A percentile compares a stretch with the other conserved stretches of the same genome.
Conservation (phyloP, 257 asterid species). For the Solanum chilense region DNA sequence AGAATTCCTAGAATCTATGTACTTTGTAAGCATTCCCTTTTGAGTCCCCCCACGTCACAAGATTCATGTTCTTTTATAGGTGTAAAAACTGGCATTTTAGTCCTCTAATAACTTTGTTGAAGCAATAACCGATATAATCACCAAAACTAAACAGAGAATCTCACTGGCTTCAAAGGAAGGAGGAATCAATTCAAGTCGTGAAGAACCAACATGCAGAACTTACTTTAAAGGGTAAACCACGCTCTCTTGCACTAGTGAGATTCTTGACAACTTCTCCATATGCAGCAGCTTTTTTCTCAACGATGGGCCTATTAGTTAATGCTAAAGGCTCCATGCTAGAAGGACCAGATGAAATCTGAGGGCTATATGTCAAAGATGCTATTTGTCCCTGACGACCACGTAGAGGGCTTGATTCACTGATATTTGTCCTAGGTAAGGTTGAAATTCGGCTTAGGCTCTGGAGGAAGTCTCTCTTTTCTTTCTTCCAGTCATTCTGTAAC, state of each 20-base stretch:
- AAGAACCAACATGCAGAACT: background rate
- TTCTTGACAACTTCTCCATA: conserved; percentile 79
- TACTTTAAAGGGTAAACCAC: conserved; percentile 68
- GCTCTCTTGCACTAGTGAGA: conserved; percentile 76
- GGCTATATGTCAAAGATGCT: conserved; percentile 45
- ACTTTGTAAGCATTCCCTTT: background rate
- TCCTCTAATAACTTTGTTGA: background rate
- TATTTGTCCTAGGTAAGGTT: conserved; percentile 67
- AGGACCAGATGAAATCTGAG: conserved; percentile 47
- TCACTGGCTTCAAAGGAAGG: background rate
- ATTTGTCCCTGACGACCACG: conserved; percentile 56
- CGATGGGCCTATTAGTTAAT: conserved; percentile 43
- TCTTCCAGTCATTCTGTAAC: conserved; percentile 92
- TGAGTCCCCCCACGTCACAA: background rate
- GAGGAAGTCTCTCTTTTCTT: conserved; percentile 80
- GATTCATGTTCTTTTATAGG: background rate
- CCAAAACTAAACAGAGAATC: background rate
- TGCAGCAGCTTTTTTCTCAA: conserved; percentile 75
- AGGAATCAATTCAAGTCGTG: background rate
- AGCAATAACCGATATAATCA: background rate
- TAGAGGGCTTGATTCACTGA: conserved; percentile 32
- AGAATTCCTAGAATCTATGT: background rate
- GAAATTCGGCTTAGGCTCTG: conserved; percentile 84
- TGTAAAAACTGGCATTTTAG: background rate
- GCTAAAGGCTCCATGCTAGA: conserved; percentile 46